Evolutionary conservation across 495 filamentous ascomycete species (phyloP), one percentile per base, ranked within the genome.

Genomic region (Talaromyces wortmannii): DNA sequence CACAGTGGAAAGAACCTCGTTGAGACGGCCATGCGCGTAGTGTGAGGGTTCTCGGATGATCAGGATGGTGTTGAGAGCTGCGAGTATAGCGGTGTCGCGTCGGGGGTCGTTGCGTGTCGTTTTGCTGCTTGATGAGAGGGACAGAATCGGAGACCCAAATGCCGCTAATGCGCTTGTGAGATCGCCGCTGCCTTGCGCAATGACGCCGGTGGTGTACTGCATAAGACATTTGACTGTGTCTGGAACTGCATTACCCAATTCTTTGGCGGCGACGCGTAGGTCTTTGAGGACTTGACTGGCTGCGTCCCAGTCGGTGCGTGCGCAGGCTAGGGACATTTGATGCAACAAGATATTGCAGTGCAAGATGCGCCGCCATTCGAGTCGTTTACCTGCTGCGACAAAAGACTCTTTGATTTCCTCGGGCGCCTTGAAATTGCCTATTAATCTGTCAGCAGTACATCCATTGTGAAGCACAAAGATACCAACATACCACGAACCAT

Each of bases 11-110:
- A 95, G 67, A 2, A 92, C 64, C 6, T 73, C 66, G 5, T 71
- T 61, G 10, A 80, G 65, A 5, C 71, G 63, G 40, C 62, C 59
- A 42, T 82, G 72, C 50, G 83, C 55, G 48, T 72, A 72, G 29
- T 85, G 79, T 0, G 66, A 57, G 7, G 80, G 80, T 40, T 84
- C 73, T 46, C 91, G 88, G 58, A 96, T 74, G 53, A 97, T 94
- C 65, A 91, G 85, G 29, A 96, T 70, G 18, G 79, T 79, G 68
- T 95, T 97, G 55, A 99, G 79, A 5, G 83, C 74, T 5, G 90
- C 87, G 10, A 97, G 80, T 48, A 95, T 80, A 7, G 84, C 74
- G 16, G 95, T 72, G 57, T 96, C 89, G 4, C 81, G 77, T 47
- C 80, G 78, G n/a, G 84, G 72, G 36, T 84, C 79, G 51, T 80